Evolutionary conservation across 2,329 filamentous ascomycete genomes (phyloP).

Genomic region (Zasmidium citrigriseum): DNA sequence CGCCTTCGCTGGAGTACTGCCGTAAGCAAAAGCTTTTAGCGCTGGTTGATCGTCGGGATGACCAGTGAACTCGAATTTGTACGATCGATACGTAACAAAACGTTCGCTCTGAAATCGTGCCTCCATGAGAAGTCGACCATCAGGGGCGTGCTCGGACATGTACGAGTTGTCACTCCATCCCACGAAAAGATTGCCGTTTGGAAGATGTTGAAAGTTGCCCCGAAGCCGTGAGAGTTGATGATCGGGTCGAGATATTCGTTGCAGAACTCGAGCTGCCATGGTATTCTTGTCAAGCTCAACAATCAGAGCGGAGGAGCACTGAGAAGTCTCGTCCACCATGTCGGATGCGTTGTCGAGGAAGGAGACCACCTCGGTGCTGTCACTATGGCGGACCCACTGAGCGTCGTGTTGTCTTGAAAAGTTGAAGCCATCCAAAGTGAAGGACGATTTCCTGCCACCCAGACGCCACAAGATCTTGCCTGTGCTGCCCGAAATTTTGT

Average conservation of each 20-base stretch:
- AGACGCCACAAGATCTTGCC: slow-evolving; percentile 41
- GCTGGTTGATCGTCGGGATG: slow-evolving; percentile 25
- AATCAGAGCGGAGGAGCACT: slow-evolving; percentile 9
- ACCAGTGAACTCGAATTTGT: slow-evolving; percentile 40
- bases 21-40: slow-evolving; percentile 33
- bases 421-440: slow-evolving; percentile 6
- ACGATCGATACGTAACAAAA: slow-evolving; percentile 42
- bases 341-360: slow-evolving; percentile 16
- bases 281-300: slow-evolving; percentile 7
- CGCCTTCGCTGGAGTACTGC: slow-evolving; percentile 26
- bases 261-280: not conserved
- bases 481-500: slow-evolving; percentile 36
- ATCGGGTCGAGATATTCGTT: slow-evolving; percentile 37
- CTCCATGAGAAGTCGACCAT: slow-evolving; percentile 24
- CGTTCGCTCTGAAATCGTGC: slow-evolving; percentile 36
- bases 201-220: slow-evolving; percentile 38
- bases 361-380: slow-evolving; percentile 9
- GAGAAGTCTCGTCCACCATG: slow-evolving; percentile 3
- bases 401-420: slow-evolving; percentile 20
- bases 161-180: slow-evolving; percentile 16
- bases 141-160: slow-evolving; percentile 7
- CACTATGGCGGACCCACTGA: slow-evolving; percentile 6
- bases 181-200: slow-evolving; percentile 35
- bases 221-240: slow-evolving; percentile 29
- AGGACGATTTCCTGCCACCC: slow-evolving; percentile 30